Conservation (phyloP, 441 rosid species). For the Sinapis alba region DNA sequence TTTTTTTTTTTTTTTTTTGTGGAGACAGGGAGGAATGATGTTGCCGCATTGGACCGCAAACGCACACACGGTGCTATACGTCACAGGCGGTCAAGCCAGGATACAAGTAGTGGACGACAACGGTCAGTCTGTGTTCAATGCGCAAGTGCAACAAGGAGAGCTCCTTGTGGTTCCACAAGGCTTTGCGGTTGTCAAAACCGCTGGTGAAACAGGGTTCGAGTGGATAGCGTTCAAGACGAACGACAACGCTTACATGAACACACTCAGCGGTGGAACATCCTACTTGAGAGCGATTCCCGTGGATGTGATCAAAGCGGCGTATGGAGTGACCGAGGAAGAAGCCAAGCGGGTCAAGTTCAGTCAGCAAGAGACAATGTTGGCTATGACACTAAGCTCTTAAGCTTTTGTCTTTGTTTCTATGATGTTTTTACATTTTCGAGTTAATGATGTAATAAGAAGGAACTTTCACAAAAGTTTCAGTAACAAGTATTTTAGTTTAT, state of each 20-base stretch:
- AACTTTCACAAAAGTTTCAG: background rate
- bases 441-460: conserved; percentile 5
- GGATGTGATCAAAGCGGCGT: conserved; percentile 59
- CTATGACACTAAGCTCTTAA: conserved; percentile 28
- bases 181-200: conserved; percentile 54
- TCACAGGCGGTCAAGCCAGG: conserved; percentile 50
- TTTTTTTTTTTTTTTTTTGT: background rate
- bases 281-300: conserved; percentile 55
- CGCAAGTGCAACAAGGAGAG: conserved; percentile 53
- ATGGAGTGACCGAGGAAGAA: conserved; percentile 54
- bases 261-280: conserved; percentile 62
- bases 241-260: conserved; percentile 51
- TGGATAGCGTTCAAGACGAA: conserved; percentile 75
- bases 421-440: conserved; percentile 30
- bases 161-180: conserved; percentile 67
- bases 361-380: conserved; percentile 45
- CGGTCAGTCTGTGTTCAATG: conserved; percentile 59
- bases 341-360: conserved; percentile 57
- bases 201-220: conserved; percentile 58
- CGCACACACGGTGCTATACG: conserved; percentile 63
- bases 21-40: conserved; percentile 41
- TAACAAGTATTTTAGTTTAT: background rate
- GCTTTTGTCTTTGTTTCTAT: conserved; percentile 2
- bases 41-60: conserved; percentile 68
- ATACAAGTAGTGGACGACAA: conserved; percentile 63